Evolutionary conservation across 2,329 filamentous ascomycete species (phyloP).

Genomic region (Pseudocercospora macadamiae): DNA sequence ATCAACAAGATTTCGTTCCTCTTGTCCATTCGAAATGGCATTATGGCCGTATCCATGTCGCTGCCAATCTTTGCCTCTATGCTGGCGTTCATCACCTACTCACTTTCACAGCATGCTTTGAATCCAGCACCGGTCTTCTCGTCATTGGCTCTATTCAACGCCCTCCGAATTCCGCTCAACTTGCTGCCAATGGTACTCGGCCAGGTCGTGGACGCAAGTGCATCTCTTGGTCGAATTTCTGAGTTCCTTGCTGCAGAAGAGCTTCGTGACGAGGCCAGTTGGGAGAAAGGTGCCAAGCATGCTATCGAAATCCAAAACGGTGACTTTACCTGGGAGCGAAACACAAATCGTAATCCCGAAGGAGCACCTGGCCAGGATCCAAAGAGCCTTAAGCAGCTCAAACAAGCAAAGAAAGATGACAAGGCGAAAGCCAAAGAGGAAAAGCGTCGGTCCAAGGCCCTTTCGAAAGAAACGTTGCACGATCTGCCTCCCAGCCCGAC

Average conservation of each 20-base stretch:
- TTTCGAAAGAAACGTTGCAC: slow-evolving; percentile 32
- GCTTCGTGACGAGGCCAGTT: slow-evolving; percentile 69
- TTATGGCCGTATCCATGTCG: slow-evolving; percentile 81
- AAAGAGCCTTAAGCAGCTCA: slow-evolving; percentile 41
- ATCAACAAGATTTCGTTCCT: slow-evolving; percentile 83
- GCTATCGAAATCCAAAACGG: slow-evolving; percentile 71
- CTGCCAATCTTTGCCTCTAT: slow-evolving; percentile 94
- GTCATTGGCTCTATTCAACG: slow-evolving; percentile 90
- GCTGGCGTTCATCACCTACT: slow-evolving; percentile 85
- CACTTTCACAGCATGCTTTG: slow-evolving; percentile 62
- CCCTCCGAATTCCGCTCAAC: slow-evolving; percentile 85
- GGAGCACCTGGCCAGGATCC: slow-evolving; percentile 35
- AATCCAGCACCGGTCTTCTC: slow-evolving; percentile 83
- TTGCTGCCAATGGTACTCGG: slow-evolving; percentile 85
- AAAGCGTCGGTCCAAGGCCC: slow-evolving; percentile 40
- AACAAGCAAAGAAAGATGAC: slow-evolving; percentile 48
- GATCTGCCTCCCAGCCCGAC: slow-evolving; percentile 23
- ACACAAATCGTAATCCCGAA: slow-evolving; percentile 54
- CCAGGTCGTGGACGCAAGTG: slow-evolving; percentile 86
- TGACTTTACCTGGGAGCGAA: slow-evolving; percentile 83
- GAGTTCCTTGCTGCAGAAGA: slow-evolving; percentile 89
- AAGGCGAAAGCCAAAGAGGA: slow-evolving; percentile 46
- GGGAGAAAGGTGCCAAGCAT: slow-evolving; percentile 55
- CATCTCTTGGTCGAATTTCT: slow-evolving; percentile 81
- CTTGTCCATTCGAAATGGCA: slow-evolving; percentile 79